These are phyloP conservation scores for Rossbeevera mucosa DNA, from an alignment of 768 basidiomycete species.

Conservation along the genomic window DNA sequence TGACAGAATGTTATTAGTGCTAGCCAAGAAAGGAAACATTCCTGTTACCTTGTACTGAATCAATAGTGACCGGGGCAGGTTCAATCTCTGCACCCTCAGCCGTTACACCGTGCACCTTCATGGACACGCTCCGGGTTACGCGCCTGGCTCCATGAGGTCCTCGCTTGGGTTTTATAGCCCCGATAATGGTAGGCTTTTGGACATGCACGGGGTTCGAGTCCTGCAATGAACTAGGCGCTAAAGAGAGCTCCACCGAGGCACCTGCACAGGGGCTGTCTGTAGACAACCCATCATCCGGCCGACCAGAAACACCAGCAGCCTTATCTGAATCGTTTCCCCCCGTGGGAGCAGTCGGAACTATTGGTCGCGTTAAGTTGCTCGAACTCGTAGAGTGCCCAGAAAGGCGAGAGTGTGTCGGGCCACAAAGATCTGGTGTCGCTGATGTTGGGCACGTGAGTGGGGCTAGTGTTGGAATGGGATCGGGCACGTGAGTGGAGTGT, in stretches of 20 bases:
- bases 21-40: not conserved
- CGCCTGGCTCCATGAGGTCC: slow-evolving; percentile 17
- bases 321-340: not conserved
- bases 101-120: slow-evolving; percentile 19
- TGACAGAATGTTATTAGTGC: slow-evolving; percentile 4
- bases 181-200: slow-evolving; percentile 1
- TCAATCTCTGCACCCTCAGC: not conserved
- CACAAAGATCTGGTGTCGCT: not conserved
- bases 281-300: not conserved
- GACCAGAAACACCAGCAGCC: not conserved
- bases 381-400: not conserved
- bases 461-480: slow-evolving; percentile 1
- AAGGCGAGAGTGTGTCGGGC: slow-evolving; percentile 2
- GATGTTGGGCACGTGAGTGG: slow-evolving; percentile 1
- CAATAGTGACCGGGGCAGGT: not conserved
- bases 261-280: not conserved
- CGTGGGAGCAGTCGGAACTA: not conserved
- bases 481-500: not conserved
- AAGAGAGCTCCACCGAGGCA: not conserved
- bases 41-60: slow-evolving; percentile 1
- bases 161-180: slow-evolving; percentile 17
- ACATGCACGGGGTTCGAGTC: not conserved
- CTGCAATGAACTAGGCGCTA: not conserved
- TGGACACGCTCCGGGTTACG: slow-evolving; percentile 27
- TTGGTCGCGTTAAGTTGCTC: not conserved